Evolutionary conservation across 371 early-diverging fungal species (phyloP).

Genomic region (Dinochytrium kinnereticum): DNA sequence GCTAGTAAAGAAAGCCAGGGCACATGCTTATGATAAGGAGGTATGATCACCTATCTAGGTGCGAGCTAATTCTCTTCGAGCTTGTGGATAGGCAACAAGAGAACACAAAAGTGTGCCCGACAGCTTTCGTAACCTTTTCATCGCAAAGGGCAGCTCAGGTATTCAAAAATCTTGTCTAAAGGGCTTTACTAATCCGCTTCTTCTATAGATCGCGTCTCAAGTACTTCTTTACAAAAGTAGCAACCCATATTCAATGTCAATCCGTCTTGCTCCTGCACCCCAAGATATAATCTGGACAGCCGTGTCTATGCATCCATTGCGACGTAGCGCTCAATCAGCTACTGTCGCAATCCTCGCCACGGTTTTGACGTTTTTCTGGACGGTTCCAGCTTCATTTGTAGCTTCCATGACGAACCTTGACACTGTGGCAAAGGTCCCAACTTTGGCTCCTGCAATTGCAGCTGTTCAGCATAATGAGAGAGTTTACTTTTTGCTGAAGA

Average conservation of each 20-base stretch:
- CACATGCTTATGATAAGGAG: slow-evolving; percentile 3
- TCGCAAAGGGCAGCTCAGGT: slow-evolving; percentile 45
- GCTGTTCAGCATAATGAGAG: slow-evolving; percentile 21
- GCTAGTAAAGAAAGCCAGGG: slow-evolving; percentile 34
- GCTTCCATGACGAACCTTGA: slow-evolving; percentile 43
- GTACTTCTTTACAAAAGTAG: slow-evolving; percentile 35
- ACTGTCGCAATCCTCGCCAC: slow-evolving; percentile 25
- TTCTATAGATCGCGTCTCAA: slow-evolving; percentile 37
- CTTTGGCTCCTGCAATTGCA: slow-evolving; percentile 15
- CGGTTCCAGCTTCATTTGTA: slow-evolving; percentile 44
- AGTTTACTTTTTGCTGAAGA: slow-evolving; percentile 36
- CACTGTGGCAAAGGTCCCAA: slow-evolving; percentile 33
- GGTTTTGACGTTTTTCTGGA: slow-evolving; percentile 44
- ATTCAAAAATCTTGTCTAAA: not conserved
- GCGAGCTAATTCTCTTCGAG: not conserved
- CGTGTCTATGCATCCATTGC: slow-evolving; percentile 39
- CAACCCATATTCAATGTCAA: slow-evolving; percentile 34
- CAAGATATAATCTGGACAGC: slow-evolving; percentile 47
- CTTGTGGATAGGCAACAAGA: slow-evolving; percentile 11
- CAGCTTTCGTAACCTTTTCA: slow-evolving; percentile 49
- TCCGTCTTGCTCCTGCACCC: slow-evolving; percentile 44
- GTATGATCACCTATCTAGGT: not conserved
- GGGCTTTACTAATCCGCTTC: not conserved
- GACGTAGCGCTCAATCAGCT: slow-evolving; percentile 27
- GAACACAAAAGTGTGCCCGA: slow-evolving; percentile 19